Conservation (phyloP, 2,329 filamentous ascomycete genomes). For the Colletotrichum caudatum region DNA sequence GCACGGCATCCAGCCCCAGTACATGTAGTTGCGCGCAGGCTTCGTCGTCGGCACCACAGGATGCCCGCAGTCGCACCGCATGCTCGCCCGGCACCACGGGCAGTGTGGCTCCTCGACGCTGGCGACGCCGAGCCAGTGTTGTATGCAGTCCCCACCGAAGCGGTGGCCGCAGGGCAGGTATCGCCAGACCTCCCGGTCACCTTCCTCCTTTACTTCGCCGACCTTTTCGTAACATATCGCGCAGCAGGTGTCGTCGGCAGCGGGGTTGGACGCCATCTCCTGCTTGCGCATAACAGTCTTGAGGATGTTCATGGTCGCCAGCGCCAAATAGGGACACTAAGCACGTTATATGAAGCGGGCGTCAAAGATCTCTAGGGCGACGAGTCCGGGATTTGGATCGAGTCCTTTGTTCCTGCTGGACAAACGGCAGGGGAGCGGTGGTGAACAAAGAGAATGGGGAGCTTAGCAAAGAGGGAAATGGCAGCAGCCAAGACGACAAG, state of each 20-base stretch:
- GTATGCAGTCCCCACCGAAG: constrained; percentile 59
- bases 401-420: constrained; percentile 26
- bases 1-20: constrained; percentile 37
- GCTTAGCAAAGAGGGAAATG: constrained; percentile 22
- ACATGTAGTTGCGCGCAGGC: constrained; percentile 36
- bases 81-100: constrained; percentile 54
- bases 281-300: constrained; percentile 42
- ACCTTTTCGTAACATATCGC: constrained; percentile 59
- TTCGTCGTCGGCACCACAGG: constrained; percentile 48
- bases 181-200: constrained; percentile 55
- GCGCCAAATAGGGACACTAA: constrained; percentile 1
- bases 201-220: constrained; percentile 53
- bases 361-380: neutral
- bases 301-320: constrained; percentile 38
- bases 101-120: constrained; percentile 53
- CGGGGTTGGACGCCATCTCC: constrained; percentile 40
- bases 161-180: constrained; percentile 57
- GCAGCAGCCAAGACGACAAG: constrained; percentile 16
- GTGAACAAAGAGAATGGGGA: constrained; percentile 22
- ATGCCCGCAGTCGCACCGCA: constrained; percentile 50
- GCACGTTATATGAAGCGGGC: constrained; percentile 7
- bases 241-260: constrained; percentile 47
- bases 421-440: constrained; percentile 20
- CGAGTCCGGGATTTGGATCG: constrained; percentile 10
- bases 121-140: constrained; percentile 55